phyloP scores from a whole-genome alignment of 352 stramenopile species.

The Detonula confervacea region DNA sequence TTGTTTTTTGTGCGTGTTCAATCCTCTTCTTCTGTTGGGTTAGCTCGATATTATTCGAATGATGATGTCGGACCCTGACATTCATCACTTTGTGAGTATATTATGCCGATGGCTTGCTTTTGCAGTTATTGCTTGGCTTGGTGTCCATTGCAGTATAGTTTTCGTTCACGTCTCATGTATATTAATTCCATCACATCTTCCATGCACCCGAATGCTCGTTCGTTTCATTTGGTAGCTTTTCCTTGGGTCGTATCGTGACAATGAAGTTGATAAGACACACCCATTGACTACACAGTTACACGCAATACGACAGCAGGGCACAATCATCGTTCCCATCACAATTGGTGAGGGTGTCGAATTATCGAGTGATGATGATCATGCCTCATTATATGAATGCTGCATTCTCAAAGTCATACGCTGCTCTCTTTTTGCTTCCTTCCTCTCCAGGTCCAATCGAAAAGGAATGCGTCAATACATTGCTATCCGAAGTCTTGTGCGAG shows the following conservation, averaged over 20 bases:
- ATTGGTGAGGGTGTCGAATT: constrained; percentile 26
- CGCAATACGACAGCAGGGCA: constrained; percentile 30
- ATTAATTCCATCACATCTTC: too few relatives aligned
- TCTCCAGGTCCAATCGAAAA: constrained; percentile 14
- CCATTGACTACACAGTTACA: constrained; percentile 28
- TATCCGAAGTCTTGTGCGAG: constrained; percentile 35
- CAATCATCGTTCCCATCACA: constrained; percentile 30
- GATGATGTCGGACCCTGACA: constrained; percentile 40
- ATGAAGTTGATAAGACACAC: constrained; percentile 17
- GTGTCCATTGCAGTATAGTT: too few relatives aligned
- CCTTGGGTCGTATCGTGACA: constrained; percentile 46
- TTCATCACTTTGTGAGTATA: constrained; percentile 34
- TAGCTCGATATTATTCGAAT: constrained; percentile 49
- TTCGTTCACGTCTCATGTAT: too few relatives aligned
- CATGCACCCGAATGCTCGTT: too few relatives aligned
- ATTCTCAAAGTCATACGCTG: too few relatives aligned
- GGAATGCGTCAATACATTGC: constrained; percentile 37
- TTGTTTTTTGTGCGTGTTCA: neutral
- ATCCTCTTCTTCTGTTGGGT: neutral
- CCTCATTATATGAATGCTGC: too few relatives aligned
- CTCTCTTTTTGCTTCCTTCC: too few relatives aligned
- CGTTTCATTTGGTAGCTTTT: constrained; percentile 24
- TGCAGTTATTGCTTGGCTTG: too few relatives aligned
- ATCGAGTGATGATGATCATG: too few relatives aligned
- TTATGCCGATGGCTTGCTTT: too few relatives aligned